These are phyloP conservation scores for Niebla homalea DNA, from an alignment of 495 filamentous ascomycete species.

Conservation along the genomic window DNA sequence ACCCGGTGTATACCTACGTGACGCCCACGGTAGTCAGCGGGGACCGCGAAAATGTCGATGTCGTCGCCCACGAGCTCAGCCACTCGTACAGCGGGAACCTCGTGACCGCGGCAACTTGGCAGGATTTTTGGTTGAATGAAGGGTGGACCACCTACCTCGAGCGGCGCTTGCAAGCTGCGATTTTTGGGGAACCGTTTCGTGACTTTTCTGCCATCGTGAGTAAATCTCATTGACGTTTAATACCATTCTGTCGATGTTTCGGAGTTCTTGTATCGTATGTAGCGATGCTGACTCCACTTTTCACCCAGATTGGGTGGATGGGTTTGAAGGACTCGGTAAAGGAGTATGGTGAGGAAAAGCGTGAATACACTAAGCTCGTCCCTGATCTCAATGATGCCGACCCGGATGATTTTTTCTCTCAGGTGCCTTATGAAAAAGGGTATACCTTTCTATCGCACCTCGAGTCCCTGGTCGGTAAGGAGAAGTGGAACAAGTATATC, in stretches of 20 bases:
- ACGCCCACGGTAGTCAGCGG: conserved; percentile 9
- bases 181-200: conserved; percentile 69
- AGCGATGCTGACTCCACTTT: neutral
- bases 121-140: conserved; percentile 96
- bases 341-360: conserved; percentile 54
- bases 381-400: conserved; percentile 78
- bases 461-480: conserved; percentile 71
- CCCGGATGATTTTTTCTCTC: conserved; percentile 89
- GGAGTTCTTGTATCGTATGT: no score
- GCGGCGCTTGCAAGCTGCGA: conserved; percentile 40
- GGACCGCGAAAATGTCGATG: conserved; percentile 88
- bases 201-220: conserved; percentile 90
- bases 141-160: conserved; percentile 95
- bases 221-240: conserved; percentile 81
- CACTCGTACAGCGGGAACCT: conserved; percentile 93
- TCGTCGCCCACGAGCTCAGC: conserved; percentile 87
- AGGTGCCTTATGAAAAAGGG: conserved; percentile 62
- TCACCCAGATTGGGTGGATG: conserved; percentile 35
- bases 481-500: conserved; percentile 85
- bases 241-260: conserved; percentile 40
- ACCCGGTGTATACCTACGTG: conserved; percentile 1
- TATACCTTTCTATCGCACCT: conserved; percentile 73
- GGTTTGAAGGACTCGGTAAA: conserved; percentile 60
- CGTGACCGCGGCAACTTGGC: conserved; percentile 82
- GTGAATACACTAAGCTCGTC: conserved; percentile 86